Evolutionary conservation across 495 filamentous ascomycete species (phyloP).

Genomic region (Aspergillus haitiensis): DNA sequence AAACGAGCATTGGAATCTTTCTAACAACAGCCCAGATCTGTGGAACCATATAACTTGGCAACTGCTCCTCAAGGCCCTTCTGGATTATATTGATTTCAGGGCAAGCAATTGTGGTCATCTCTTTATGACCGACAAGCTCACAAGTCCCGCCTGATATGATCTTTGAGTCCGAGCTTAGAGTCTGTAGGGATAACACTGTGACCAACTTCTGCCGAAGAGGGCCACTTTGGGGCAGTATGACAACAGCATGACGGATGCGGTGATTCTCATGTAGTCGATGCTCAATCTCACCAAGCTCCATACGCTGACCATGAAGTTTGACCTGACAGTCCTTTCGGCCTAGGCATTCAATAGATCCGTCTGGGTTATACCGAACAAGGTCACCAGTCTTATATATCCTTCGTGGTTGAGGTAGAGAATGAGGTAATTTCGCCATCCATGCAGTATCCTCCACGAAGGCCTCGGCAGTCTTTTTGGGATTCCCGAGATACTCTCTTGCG

Average conservation of each 20-base stretch:
- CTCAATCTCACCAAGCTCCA: slow-evolving; percentile 59
- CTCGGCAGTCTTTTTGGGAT: slow-evolving; percentile 51
- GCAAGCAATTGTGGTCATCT: slow-evolving; percentile 28
- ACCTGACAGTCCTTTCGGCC: slow-evolving; percentile 67
- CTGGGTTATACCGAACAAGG: slow-evolving; percentile 53
- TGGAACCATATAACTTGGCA: slow-evolving; percentile 53
- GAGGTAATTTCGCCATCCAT: slow-evolving; percentile 34
- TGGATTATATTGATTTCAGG: slow-evolving; percentile 35
- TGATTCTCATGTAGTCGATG: slow-evolving; percentile 38
- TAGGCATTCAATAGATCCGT: slow-evolving; percentile 54
- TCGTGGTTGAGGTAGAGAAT: slow-evolving; percentile 26
- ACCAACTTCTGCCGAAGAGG: slow-evolving; percentile 44
- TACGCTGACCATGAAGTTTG: slow-evolving; percentile 66
- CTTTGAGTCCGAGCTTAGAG: slow-evolving; percentile 30
- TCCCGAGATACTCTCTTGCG: slow-evolving; percentile 55
- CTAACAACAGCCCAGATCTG: slow-evolving; percentile 46
- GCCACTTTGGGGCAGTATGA: slow-evolving; percentile 46
- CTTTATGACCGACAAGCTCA: slow-evolving; percentile 35
- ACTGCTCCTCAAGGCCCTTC: slow-evolving; percentile 34
- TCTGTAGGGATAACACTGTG: slow-evolving; percentile 42
- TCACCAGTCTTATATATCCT: slow-evolving; percentile 53
- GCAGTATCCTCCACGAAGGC: slow-evolving; percentile 44
- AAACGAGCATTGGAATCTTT: slow-evolving; percentile 48
- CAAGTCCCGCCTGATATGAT: slow-evolving; percentile 36
- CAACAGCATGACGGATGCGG: slow-evolving; percentile 46